Percentiles rank a stretch among this genome's conserved stretches.
These are phyloP conservation scores for Diplogelasinospora grovesii DNA, from an alignment of 495 filamentous ascomycete species.

Conservation along the genomic window DNA sequence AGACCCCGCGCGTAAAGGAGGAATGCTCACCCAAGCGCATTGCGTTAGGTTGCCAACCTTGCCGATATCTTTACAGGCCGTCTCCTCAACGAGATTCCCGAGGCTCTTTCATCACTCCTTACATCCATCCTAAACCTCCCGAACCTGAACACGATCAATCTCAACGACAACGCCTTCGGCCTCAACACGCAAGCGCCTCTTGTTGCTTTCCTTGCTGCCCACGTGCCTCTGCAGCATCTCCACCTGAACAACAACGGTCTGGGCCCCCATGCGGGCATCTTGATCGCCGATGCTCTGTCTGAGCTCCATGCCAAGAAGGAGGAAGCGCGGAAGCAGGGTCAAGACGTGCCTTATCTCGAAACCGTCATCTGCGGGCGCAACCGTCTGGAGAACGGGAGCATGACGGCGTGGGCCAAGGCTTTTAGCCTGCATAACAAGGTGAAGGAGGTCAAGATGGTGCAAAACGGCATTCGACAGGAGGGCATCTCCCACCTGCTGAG, in stretches of 20 bases:
- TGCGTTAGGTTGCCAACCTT: slow-evolving; percentile 65
- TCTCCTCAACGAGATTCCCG: slow-evolving; percentile 87
- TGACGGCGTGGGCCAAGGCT: slow-evolving; percentile 87
- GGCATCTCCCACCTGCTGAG: slow-evolving; percentile 73
- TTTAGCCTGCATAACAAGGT: slow-evolving; percentile 74
- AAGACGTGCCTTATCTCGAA: slow-evolving; percentile 73
- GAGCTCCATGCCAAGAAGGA: slow-evolving; percentile 69
- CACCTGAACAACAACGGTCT: slow-evolving; percentile 98
- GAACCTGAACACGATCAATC: slow-evolving; percentile 81
- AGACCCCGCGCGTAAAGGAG: background rate
- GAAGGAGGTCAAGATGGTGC: slow-evolving; percentile 90
- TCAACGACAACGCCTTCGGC: slow-evolving; percentile 97
- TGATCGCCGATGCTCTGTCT: slow-evolving; percentile 79
- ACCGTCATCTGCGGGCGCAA: slow-evolving; percentile 95
- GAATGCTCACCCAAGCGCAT: slow-evolving; percentile 14
- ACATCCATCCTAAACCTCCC: slow-evolving; percentile 77
- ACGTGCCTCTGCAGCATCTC: slow-evolving; percentile 82
- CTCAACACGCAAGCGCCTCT: slow-evolving; percentile 81
- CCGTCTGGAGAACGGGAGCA: slow-evolving; percentile 87
- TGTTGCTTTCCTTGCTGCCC: slow-evolving; percentile 76
- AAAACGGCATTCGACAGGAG: slow-evolving; percentile 94
- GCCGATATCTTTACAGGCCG: slow-evolving; percentile 97
- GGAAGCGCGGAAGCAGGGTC: slow-evolving; percentile 57
- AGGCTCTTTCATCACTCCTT: slow-evolving; percentile 76
- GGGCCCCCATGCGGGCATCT: slow-evolving; percentile 77